Base-by-base conservation (phyloP, 2,329 filamentous ascomycete species). In the Aspergillus japonicus region DNA sequence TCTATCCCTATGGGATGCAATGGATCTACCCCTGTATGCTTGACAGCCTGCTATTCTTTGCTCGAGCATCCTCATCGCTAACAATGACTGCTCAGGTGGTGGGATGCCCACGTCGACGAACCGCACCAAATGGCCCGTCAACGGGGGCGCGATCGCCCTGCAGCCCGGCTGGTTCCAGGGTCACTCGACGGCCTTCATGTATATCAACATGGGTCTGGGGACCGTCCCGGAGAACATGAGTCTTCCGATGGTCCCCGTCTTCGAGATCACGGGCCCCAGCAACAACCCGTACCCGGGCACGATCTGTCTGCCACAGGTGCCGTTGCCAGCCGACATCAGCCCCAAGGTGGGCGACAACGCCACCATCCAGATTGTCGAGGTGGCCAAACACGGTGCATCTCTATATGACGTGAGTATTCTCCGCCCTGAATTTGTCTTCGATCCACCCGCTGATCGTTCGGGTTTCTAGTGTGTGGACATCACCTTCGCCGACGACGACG, bases 131-230 rank as follows among this genome's bases (percentile, higher is more conserved):
- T 98, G 95, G 95, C 93, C 95, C 16, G 83, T 92, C 53, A 85
- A 80, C 31, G 95, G 95, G 67, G 95, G 95, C 63, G 92, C 92
- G n/a, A 71, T 99, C 62, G 85, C 92, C 53, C 84, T 97, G 69
- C 94, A 98, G 73, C 95, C 95, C 0, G 95, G 94, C 70, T 98
- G 95, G 95, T 97, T 97, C 81, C 87, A 88, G 60, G 95, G 95
- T 64, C 95, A 98, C 75, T 76, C 85, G 39, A 88, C 86, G 5
- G 94, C 92, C 19, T 85, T 92, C 68, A 83, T 96, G 73, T 96
- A 96, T 79, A 81, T 98, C 78, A 98, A 98, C 80, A 83, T 98
- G 57, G 95, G 95, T 66, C 87, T 93, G 65, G 92, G 91, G 65
- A 91, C 84, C 35, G 86, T 89, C 7, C 94, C 95, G 0, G 76